Evolutionary conservation across 2,329 filamentous ascomycete genomes (phyloP).

Genomic region (Phyllosticta citriasiana): DNA sequence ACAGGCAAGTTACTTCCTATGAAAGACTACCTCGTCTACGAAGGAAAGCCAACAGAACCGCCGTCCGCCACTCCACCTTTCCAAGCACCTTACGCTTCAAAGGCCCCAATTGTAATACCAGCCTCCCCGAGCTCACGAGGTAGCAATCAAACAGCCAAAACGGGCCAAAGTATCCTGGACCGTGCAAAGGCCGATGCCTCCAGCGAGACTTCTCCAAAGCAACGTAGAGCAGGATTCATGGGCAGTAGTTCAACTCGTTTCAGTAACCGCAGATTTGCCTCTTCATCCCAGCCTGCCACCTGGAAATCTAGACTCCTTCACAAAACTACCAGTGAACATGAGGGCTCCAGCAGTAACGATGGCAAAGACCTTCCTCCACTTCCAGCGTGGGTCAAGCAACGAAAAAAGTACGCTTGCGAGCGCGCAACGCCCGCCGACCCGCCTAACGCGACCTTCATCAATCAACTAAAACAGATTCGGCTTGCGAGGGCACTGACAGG

Average conservation of each 20-base stretch:
- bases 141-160: not conserved
- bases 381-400: slow-evolving; percentile 58
- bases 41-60: slow-evolving; percentile 34
- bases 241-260: slow-evolving; percentile 16
- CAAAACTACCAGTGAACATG: slow-evolving; percentile 70
- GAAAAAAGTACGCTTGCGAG: slow-evolving; percentile 67
- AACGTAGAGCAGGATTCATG: not conserved
- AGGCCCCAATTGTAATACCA: not conserved
- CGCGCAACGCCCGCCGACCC: slow-evolving; percentile 59
- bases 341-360: slow-evolving; percentile 36
- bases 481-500: slow-evolving; percentile 58
- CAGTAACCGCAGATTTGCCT: slow-evolving; percentile 21
- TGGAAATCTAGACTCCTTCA: slow-evolving; percentile 42
- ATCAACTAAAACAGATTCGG: slow-evolving; percentile 63
- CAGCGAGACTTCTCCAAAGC: slow-evolving; percentile 1
- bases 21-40: slow-evolving; percentile 42
- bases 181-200: slow-evolving; percentile 43
- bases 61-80: slow-evolving; percentile 18
- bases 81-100: not conserved
- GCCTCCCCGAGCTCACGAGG: not conserved
- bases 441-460: slow-evolving; percentile 67
- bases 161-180: slow-evolving; percentile 35
- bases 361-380: slow-evolving; percentile 48
- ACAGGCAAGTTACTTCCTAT: slow-evolving; percentile 35
- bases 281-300: slow-evolving; percentile 13